These are phyloP conservation scores for Xerocomus nothofagi DNA, from an alignment of 1,284 basidiomycete species.

Conservation along the genomic window DNA sequence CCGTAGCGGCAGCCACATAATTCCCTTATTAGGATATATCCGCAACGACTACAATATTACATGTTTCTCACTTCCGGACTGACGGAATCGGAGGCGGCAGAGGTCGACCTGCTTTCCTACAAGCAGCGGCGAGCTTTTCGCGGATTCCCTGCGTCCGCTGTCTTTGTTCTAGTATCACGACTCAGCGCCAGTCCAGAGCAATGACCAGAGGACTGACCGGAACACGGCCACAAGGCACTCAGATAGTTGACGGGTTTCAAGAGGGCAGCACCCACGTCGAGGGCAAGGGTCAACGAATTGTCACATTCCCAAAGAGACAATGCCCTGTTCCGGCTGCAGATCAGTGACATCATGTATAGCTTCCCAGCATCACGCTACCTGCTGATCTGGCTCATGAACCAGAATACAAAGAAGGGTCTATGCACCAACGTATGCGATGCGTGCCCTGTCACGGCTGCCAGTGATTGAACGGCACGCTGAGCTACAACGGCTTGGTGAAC, in stretches of 20 bases:
- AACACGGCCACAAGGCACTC: constrained; percentile 66
- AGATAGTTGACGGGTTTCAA: constrained; percentile 66
- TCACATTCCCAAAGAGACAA: constrained; percentile 65
- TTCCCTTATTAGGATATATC: constrained; percentile 25
- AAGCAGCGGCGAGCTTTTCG: constrained; percentile 48
- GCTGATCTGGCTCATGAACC: constrained; percentile 74
- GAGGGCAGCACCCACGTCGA: constrained; percentile 65
- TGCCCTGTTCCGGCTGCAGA: constrained; percentile 41
- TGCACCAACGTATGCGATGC: constrained; percentile 51
- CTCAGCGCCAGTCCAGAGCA: constrained; percentile 1
- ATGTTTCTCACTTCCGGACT: constrained; percentile 2
- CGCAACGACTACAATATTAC: constrained; percentile 6
- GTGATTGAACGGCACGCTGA: constrained; percentile 56
- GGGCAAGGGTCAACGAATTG: constrained; percentile 55
- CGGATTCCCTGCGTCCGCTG: constrained; percentile 48
- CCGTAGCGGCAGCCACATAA: constrained; percentile 23
- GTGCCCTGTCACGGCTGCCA: constrained; percentile 65
- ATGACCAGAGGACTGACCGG: constrained; percentile 42
- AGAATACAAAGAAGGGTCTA: constrained; percentile 71
- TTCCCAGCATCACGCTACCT: constrained; percentile 43
- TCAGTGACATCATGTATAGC: constrained; percentile 7
- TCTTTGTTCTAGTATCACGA: constrained; percentile 48
- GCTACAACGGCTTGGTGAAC: constrained; percentile 62
- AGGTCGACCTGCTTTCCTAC: constrained; percentile 46
- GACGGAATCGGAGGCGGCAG: constrained; percentile 25